A percentile compares a stretch with the other conserved stretches of the same genome.
These are phyloP conservation scores for Microbotryomycetes sp. DNA, from an alignment of 1,284 basidiomycete species.

Conservation along the genomic window DNA sequence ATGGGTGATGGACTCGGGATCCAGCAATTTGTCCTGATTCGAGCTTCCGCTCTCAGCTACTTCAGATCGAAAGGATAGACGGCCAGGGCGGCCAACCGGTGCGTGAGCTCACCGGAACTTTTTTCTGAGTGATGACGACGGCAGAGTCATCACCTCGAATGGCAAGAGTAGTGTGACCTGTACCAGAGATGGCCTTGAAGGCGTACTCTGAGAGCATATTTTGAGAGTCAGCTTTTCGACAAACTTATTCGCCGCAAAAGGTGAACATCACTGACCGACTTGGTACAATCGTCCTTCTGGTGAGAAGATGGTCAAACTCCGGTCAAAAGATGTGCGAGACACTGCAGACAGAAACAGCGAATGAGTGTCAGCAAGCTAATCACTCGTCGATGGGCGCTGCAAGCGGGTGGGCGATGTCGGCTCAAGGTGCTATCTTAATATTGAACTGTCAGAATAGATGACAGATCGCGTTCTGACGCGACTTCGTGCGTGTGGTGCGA, in stretches of 20 bases:
- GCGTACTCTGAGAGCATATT: conserved; percentile 74
- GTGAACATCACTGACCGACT: conserved; percentile 64
- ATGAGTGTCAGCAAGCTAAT: not conserved
- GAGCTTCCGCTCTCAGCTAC: conserved; percentile 29
- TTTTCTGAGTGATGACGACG: conserved; percentile 96
- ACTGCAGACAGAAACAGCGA: not conserved
- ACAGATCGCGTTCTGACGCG: no score
- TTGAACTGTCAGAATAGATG: no score
- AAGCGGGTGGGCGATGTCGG: not conserved
- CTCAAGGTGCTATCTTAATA: not conserved
- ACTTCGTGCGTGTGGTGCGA: no score
- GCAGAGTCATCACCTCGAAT: conserved; percentile 89
- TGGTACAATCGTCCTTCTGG: conserved; percentile 58
- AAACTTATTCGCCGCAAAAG: no score
- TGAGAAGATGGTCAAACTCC: conserved; percentile 43
- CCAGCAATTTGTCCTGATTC: conserved; percentile 93
- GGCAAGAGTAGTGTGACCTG: conserved; percentile 87
- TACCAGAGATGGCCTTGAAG: conserved; percentile 97
- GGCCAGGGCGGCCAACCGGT: not conserved
- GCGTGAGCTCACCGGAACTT: conserved; percentile 68
- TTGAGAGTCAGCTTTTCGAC: no score
- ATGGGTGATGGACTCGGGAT: conserved; percentile 89
- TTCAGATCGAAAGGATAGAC: not conserved
- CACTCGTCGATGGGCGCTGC: no score
- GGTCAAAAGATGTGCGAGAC: conserved; percentile 28